Evolutionary conservation across 2,329 filamentous ascomycete genomes (phyloP).

Genomic region (Penicillium sp.): DNA sequence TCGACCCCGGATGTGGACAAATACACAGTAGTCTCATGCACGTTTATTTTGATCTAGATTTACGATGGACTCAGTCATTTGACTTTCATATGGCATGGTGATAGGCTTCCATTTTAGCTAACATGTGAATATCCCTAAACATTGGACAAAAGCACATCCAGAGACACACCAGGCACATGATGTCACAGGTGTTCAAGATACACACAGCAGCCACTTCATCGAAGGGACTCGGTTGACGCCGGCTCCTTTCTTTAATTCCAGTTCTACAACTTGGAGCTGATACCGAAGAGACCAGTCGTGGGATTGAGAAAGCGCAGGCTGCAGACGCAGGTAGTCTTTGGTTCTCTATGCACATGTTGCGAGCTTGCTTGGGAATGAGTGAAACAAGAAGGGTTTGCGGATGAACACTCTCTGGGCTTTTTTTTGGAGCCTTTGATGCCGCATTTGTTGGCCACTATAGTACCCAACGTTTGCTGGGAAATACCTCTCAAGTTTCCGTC

Average conservation of each 20-base stretch:
- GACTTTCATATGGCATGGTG: too few relatives aligned
- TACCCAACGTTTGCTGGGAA: too few relatives aligned
- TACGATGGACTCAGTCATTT: neutral
- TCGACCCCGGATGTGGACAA: neutral
- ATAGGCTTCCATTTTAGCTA: too few relatives aligned
- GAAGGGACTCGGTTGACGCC: neutral
- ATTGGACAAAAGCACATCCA: too few relatives aligned
- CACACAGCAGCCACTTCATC: neutral
- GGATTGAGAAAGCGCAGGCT: constrained; percentile 22
- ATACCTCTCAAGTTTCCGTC: too few relatives aligned
- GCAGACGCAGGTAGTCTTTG: constrained; percentile 29
- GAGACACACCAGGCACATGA: too few relatives aligned
- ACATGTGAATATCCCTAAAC: too few relatives aligned
- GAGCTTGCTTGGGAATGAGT: constrained; percentile 26
- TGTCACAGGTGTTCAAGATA: too few relatives aligned
- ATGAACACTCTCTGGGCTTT: constrained; percentile 25
- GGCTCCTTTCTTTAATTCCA: constrained; percentile 4
- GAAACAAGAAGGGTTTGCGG: constrained; percentile 28
- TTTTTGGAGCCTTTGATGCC: too few relatives aligned
- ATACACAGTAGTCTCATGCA: too few relatives aligned
- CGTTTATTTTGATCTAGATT: neutral
- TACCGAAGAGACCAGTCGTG: neutral
- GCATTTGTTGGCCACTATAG: too few relatives aligned
- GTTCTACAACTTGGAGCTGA: neutral
- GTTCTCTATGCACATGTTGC: constrained; percentile 32